Base-by-base conservation (phyloP, 345 rosid genomes). In the Ricinus communis region DNA sequence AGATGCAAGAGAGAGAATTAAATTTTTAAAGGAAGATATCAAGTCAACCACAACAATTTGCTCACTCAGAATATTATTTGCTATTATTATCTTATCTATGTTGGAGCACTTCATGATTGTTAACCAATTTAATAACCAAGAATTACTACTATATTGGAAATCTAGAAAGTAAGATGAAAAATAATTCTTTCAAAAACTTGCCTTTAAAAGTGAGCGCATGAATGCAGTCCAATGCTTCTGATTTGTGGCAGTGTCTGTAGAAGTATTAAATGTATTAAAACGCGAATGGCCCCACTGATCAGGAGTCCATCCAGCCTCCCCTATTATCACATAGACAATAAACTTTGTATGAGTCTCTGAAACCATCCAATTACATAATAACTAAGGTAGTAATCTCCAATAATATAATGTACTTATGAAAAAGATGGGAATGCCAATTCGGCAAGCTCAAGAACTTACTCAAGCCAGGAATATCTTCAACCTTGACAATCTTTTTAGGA, bases 281-380 rank as follows among this genome's bases (percentile, higher is more conserved):
- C 96, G 86, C 2, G 98, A 82, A 81, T 88, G 93, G 22, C 98
- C 98, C 88, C 89, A 93, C 70, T 91, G 99, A 85, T 93, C 99
- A 73, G 95, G 87, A 60, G 97, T 87, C 99, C 98, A 96, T 45
- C 99, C 99, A 0, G 99, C 97, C 74, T 91, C 92, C 80, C 88
- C 99, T 94, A 77, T 74, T 71, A 80, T 47, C 66, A 73, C 73
- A 74, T 66, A 33, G 21, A 76, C 53, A 52, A 43, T 43, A 38
- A 62, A 50, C 27, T 59, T 19, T 56, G 9, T 1, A 73, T 71
- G n/a, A 69, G 62, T 11, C 43, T 43, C 51, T n/a, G 16, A 49
- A 77, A 63, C 30, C 65, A 76, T 76, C 62, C 38, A 16, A 43
- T 43, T 21, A 52, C 30, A 52, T 12, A 30, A 13, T 49, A 59